A percentile compares a stretch with the other conserved stretches of the same genome.
phyloP scores from a whole-genome alignment of 352 stramenopile species.

The Phytopythium sindhum region DNA sequence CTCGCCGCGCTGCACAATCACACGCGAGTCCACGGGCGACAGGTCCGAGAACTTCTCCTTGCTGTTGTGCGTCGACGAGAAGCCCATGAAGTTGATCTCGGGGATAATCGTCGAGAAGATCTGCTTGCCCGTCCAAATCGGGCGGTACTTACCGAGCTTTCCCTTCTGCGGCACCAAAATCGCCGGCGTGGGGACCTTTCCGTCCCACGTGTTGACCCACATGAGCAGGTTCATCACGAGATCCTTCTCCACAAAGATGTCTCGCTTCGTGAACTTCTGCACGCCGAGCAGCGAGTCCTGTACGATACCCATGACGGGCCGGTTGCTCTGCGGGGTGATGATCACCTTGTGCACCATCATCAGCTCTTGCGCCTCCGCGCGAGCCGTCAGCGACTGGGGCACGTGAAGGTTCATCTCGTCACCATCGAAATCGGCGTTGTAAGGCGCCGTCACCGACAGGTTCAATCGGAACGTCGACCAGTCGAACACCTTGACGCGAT shows the following conservation, averaged over 20 bases:
- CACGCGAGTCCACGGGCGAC: slow-evolving; percentile 94
- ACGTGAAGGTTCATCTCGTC: slow-evolving; percentile 99
- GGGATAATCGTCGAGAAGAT: slow-evolving; percentile 97
- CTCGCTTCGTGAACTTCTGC: slow-evolving; percentile 98
- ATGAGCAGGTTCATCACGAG: slow-evolving; percentile 98
- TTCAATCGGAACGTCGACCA: slow-evolving; percentile 99
- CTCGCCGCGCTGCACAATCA: slow-evolving; percentile 97
- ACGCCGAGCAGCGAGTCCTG: slow-evolving; percentile 95
- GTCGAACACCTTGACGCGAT: slow-evolving; percentile 98
- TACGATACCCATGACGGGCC: slow-evolving; percentile 99
- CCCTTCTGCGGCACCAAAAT: slow-evolving; percentile 95
- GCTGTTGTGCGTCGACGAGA: slow-evolving; percentile 93
- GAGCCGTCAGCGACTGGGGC: slow-evolving; percentile 96
- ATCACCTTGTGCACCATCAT: slow-evolving; percentile 99
- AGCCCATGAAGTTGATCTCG: slow-evolving; percentile 95
- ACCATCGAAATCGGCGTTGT: slow-evolving; percentile 99
- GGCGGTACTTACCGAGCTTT: slow-evolving; percentile 79
- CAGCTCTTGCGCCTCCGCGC: slow-evolving; percentile 96
- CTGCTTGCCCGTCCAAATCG: slow-evolving; percentile 99
- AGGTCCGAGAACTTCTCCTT: slow-evolving; percentile 89
- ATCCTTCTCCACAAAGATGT: slow-evolving; percentile 98
- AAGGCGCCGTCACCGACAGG: slow-evolving; percentile 96
- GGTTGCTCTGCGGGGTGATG: slow-evolving; percentile 98
- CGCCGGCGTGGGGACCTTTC: slow-evolving; percentile 94
- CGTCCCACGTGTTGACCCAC: slow-evolving; percentile 97